A percentile compares a stretch with the other conserved stretches of the same genome.
phyloP scores from a whole-genome alignment of 2,329 filamentous ascomycete species.

The Colletotrichum sp. region DNA sequence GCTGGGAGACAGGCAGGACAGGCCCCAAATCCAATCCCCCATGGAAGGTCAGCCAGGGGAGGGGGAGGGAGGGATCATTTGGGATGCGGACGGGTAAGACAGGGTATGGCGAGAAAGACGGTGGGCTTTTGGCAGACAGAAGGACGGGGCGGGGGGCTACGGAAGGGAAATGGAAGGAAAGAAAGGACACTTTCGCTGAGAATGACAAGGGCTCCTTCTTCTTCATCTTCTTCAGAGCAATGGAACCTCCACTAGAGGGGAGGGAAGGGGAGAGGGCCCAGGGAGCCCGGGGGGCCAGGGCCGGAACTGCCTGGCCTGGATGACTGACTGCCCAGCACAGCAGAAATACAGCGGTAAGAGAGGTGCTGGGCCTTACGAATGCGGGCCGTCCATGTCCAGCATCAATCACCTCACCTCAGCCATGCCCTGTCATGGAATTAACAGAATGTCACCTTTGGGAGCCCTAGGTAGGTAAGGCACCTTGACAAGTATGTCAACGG shows the following conservation, averaged over 20 bases:
- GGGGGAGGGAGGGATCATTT: not conserved
- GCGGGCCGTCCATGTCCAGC: not conserved
- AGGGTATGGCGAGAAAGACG: not conserved
- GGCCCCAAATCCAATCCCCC: not conserved
- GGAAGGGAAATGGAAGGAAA: not conserved
- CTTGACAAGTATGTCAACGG: not conserved
- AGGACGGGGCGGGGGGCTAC: not conserved
- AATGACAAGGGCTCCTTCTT: not conserved
- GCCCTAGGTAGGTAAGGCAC: not conserved
- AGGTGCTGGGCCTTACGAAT: not conserved
- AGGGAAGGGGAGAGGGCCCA: too few relatives aligned
- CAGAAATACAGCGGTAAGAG: not conserved
- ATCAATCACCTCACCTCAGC: not conserved
- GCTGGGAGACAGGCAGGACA: not conserved
- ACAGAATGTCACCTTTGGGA: not conserved
- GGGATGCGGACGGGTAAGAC: not conserved
- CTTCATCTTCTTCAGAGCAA: not conserved
- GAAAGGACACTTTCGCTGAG: not conserved
- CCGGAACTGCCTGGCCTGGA: not conserved
- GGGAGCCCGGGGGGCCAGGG: not conserved
- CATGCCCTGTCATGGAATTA: not conserved
- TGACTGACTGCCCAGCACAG: not conserved
- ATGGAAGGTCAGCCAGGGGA: not conserved
- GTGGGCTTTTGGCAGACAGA: not conserved
- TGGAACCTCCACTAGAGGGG: too few relatives aligned